Conservation (phyloP, 495 filamentous ascomycete species). For the Tuber calosporum region DNA sequence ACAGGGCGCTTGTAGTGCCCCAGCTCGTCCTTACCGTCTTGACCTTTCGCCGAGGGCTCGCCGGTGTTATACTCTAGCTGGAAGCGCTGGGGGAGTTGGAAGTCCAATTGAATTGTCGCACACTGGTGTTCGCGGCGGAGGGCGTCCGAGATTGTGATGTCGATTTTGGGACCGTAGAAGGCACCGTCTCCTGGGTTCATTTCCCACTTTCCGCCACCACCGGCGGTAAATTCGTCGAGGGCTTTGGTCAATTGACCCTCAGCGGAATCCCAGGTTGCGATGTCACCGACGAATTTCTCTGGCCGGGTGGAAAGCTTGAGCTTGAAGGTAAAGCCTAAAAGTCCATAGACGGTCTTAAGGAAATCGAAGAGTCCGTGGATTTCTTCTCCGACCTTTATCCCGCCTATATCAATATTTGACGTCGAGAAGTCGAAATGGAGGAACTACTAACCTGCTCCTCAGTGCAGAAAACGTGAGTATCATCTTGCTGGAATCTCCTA, state of each 20-base stretch:
- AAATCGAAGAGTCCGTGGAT: slow-evolving; percentile 87
- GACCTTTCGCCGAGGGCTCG: slow-evolving; percentile 46
- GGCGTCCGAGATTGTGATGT: slow-evolving; percentile 79
- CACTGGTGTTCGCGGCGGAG: slow-evolving; percentile 76
- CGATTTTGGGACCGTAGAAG: slow-evolving; percentile 95
- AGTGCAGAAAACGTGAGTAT: slow-evolving; percentile 87
- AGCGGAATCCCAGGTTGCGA: slow-evolving; percentile 81
- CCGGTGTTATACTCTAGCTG: slow-evolving; percentile 73
- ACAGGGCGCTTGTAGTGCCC: slow-evolving; percentile 81
- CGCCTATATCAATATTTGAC: slow-evolving; percentile 26
- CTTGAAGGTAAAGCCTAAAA: slow-evolving; percentile 92
- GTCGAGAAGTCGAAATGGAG: slow-evolving; percentile 38
- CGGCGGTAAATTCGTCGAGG: slow-evolving; percentile 62
- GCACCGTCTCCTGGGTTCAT: slow-evolving; percentile 90
- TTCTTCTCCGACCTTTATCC: slow-evolving; percentile 57
- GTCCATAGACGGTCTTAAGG: slow-evolving; percentile 70
- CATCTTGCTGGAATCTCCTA: slow-evolving; percentile 88
- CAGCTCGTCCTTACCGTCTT: slow-evolving; percentile 43
- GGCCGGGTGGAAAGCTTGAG: slow-evolving; percentile 91
- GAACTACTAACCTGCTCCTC: slow-evolving; percentile 52
- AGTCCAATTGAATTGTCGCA: slow-evolving; percentile 95
- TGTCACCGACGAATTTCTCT: slow-evolving; percentile 79
- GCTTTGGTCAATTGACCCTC: slow-evolving; percentile 70
- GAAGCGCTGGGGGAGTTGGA: slow-evolving; percentile 81
- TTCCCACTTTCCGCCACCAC: slow-evolving; percentile 67